Conservation (phyloP, 2,329 filamentous ascomycete species). For the Escovopsis sp. region DNA sequence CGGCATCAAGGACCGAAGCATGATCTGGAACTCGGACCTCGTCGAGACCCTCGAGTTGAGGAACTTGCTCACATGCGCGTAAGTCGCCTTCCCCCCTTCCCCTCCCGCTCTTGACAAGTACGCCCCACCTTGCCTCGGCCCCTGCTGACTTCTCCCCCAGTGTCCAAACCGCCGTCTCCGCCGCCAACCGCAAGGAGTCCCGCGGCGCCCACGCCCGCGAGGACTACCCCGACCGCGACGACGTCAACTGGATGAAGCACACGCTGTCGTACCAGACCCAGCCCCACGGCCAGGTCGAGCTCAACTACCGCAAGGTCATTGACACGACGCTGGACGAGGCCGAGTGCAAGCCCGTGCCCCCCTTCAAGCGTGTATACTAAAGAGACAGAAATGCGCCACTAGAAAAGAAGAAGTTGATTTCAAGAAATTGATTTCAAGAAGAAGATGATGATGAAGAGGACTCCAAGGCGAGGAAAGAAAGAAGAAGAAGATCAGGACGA, state of each 20-base stretch:
- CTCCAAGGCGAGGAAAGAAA: too few species aligned
- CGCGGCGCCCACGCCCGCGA: conserved; percentile 94
- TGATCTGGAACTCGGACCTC: conserved; percentile 99
- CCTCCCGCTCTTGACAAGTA: background rate
- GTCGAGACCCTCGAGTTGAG: conserved; percentile 84
- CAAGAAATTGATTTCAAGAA: too few species aligned
- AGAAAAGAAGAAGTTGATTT: too few species aligned
- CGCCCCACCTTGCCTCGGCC: background rate
- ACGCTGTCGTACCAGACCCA: conserved; percentile 90
- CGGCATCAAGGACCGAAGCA: conserved; percentile 93
- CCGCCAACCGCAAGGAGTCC: conserved; percentile 91
- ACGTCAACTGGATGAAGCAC: conserved; percentile 99
- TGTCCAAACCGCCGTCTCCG: conserved; percentile 79
- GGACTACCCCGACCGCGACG: conserved; percentile 90
- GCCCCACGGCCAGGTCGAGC: conserved; percentile 74
- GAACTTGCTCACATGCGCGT: background rate
- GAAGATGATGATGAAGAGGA: too few species aligned
- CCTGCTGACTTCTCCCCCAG: conserved; percentile 23
- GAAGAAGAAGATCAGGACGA: too few species aligned
- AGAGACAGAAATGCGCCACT: background rate
- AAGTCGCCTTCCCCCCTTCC: background rate
- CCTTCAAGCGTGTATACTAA: conserved; percentile 91
- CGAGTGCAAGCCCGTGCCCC: conserved; percentile 92
- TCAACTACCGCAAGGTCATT: conserved; percentile 75
- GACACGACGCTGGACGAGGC: conserved; percentile 77